phyloP scores from a whole-genome alignment of 129 eudicot genomes.

The Pulicaria dysenterica region DNA sequence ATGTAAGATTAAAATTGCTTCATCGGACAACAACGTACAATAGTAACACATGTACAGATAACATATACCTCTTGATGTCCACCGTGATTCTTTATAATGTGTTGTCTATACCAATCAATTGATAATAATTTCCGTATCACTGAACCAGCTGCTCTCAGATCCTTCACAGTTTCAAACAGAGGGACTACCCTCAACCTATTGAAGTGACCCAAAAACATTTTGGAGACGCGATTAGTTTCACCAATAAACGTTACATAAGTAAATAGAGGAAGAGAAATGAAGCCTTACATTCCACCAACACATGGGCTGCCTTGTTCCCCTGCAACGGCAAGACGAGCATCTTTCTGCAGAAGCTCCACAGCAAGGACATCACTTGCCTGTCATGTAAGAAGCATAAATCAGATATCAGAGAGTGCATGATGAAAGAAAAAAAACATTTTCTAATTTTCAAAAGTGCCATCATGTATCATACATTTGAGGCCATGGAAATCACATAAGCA shows the following conservation, averaged over 20 bases:
- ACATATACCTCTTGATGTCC: constrained; percentile 83
- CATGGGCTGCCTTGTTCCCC: constrained; percentile 81
- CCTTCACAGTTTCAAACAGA: constrained; percentile 90
- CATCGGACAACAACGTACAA: neutral
- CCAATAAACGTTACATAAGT: neutral
- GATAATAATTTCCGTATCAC: constrained; percentile 72
- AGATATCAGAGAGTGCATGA: neutral
- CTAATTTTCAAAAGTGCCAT: neutral
- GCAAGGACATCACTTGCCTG: constrained; percentile 99
- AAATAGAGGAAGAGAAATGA: constrained; percentile 7
- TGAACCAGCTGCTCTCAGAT: constrained; percentile 91
- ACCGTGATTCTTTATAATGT: constrained; percentile 72
- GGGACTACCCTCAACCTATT: constrained; percentile 88
- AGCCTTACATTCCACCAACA: constrained; percentile 74
- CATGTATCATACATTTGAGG: constrained; percentile 67
- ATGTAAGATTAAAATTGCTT: neutral
- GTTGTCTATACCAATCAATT: constrained; percentile 82
- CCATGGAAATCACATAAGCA: constrained; percentile 98
- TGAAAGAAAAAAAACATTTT: neutral
- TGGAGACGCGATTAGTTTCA: constrained; percentile 17
- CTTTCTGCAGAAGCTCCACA: constrained; percentile 97
- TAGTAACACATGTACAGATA: neutral
- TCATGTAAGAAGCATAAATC: constrained; percentile 8
- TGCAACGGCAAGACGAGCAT: constrained; percentile 70
- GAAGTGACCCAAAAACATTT: constrained; percentile 27